Conservation (phyloP, 805 yeast genomes). For the Spathaspora hagerdaliae region DNA sequence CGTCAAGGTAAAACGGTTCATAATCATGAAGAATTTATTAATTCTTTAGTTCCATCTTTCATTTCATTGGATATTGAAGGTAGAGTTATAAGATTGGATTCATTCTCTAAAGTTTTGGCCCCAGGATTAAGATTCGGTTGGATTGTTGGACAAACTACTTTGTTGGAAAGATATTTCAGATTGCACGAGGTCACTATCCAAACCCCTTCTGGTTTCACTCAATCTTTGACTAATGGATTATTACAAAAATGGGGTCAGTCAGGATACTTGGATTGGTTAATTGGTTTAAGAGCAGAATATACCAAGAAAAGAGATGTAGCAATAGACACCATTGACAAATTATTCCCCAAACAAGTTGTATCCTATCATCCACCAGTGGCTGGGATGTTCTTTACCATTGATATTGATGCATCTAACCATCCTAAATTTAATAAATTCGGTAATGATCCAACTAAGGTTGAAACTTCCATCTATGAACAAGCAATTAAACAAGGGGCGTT, state of each 20-base stretch:
- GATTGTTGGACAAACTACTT: slow-evolving; percentile 67
- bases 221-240: slow-evolving; percentile 60
- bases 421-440: slow-evolving; percentile 64
- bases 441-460: slow-evolving; percentile 60
- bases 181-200: slow-evolving; percentile 81
- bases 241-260: slow-evolving; percentile 85
- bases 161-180: slow-evolving; percentile 65
- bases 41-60: slow-evolving; percentile 71
- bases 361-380: slow-evolving; percentile 40
- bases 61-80: slow-evolving; percentile 78
- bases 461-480: slow-evolving; percentile 57
- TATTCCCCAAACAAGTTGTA: slow-evolving; percentile 44
- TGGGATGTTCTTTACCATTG: slow-evolving; percentile 47
- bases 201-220: slow-evolving; percentile 77
- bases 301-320: slow-evolving; percentile 86
- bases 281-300: slow-evolving; percentile 67
- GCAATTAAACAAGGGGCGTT: slow-evolving; percentile 59
- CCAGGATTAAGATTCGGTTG: slow-evolving; percentile 91
- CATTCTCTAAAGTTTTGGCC: slow-evolving; percentile 87
- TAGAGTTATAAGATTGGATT: slow-evolving; percentile 83
- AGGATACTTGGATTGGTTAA: slow-evolving; percentile 88
- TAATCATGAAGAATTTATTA: slow-evolving; percentile 61
- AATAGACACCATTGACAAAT: slow-evolving; percentile 64
- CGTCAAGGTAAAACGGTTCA: slow-evolving; percentile 31
- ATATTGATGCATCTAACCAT: slow-evolving; percentile 73